phyloP scores from a whole-genome alignment of 2,329 filamentous ascomycete genomes.

The Aulographum hederae region DNA sequence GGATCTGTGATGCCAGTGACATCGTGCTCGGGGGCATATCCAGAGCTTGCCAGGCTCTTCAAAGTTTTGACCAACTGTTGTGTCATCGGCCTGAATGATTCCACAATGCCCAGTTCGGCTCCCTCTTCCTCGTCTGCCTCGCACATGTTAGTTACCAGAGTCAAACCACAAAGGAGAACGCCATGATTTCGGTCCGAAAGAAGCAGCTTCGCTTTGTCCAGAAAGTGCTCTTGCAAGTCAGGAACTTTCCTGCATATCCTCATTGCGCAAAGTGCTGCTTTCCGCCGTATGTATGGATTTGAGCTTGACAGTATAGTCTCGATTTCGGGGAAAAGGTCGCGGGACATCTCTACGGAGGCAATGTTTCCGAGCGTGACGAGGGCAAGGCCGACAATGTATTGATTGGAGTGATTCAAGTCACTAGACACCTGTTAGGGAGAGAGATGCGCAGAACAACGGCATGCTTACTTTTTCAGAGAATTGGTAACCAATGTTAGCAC shows the following conservation, averaged over 20 bases:
- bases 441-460: neutral
- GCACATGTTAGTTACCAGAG: constrained; percentile 78
- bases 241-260: constrained; percentile 96
- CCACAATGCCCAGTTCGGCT: constrained; percentile 74
- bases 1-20: constrained; percentile 96
- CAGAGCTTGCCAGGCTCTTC: constrained; percentile 83
- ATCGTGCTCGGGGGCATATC: constrained; percentile 94
- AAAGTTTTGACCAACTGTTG: constrained; percentile 73
- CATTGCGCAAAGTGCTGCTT: constrained; percentile 98
- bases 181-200: constrained; percentile 91
- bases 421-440: constrained; percentile 28
- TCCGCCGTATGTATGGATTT: constrained; percentile 95
- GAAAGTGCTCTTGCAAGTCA: constrained; percentile 88
- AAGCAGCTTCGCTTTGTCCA: constrained; percentile 80
- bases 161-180: constrained; percentile 81
- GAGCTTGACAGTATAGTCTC: constrained; percentile 80
- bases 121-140: constrained; percentile 88
- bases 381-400: constrained; percentile 93
- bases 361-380: constrained; percentile 96
- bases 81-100: constrained; percentile 79
- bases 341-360: constrained; percentile 92
- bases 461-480: constrained; percentile 75
- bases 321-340: constrained; percentile 91
- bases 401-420: constrained; percentile 91
- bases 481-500: constrained; percentile 94